Percentiles rank a stretch among this genome's conserved stretches.
Evolutionary conservation across 2,329 filamentous ascomycete genomes (phyloP).

Genomic region (Epichloe amarillans): DNA sequence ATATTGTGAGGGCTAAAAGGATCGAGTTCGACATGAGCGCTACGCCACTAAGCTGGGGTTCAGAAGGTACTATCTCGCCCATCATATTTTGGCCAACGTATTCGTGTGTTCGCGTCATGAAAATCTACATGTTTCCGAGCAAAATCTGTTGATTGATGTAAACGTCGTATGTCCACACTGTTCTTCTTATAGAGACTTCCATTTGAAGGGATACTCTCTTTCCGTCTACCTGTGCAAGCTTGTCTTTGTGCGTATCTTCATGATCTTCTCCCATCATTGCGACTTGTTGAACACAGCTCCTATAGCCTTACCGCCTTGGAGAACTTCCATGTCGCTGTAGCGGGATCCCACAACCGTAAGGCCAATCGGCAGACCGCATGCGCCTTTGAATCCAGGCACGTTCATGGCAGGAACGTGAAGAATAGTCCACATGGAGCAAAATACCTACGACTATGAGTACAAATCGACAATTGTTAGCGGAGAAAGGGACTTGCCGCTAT

Average conservation of each 20-base stretch:
- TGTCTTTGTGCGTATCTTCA: background rate
- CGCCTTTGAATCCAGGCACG: constrained; percentile 46
- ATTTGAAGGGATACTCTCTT: too few relatives aligned
- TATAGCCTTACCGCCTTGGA: constrained; percentile 27
- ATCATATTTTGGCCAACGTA: too few relatives aligned
- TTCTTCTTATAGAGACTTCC: too few relatives aligned
- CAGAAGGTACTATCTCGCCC: constrained; percentile 1
- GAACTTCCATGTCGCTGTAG: constrained; percentile 31
- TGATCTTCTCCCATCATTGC: background rate
- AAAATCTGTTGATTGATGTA: too few relatives aligned
- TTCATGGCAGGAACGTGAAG: constrained; percentile 52
- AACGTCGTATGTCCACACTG: too few relatives aligned
- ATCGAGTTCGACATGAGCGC: constrained; percentile 33
- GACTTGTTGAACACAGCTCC: constrained; percentile 18
- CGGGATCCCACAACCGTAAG: constrained; percentile 36
- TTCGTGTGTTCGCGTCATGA: too few relatives aligned
- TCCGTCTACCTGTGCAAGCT: too few relatives aligned
- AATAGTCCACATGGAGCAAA: constrained; percentile 15
- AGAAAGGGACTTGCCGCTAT: constrained; percentile 30
- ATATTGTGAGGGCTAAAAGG: background rate
- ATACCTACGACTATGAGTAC: constrained; percentile 4
- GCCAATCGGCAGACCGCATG: constrained; percentile 42
- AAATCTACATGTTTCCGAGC: too few relatives aligned
- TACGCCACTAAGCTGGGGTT: constrained; percentile 16
- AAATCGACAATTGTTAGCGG: background rate